Evolutionary conservation across 331 rosid genomes (phyloP), one percentile per base, ranked within the genome.

Genomic region (Malus hybrid): DNA sequence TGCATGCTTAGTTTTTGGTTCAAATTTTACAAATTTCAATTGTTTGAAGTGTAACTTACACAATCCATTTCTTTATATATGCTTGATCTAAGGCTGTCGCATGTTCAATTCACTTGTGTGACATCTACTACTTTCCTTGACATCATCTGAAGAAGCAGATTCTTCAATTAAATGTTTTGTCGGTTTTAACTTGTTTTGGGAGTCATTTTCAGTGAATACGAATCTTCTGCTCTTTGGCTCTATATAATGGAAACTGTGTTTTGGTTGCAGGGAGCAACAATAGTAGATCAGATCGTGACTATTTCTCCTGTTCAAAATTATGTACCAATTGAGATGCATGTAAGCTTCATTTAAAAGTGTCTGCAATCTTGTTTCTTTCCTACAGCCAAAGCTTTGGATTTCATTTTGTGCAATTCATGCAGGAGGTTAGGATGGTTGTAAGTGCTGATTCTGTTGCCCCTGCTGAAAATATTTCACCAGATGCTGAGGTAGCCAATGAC

Each of bases 221-320:
- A 9, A n/a, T 61, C 44, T 61, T 77, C 12, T 61, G 50, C 48
- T 46, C 24, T 32, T 42, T 68, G 67, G 61, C 70, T 71, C 19
- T 36, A 39, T 36, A 29, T 33, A 74, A 18, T 80, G 72, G 80
- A 63, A 58, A 62, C 15, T 64, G 74, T 77, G 50, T 75, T 58
- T 77, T 52, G 81, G 75, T 77, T 78, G 66, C 88, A 91, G 98
- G 98, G 98, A 79, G 98, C 98, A 81, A 93, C 98, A 29, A 91
- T 93, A 70, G 92, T 93, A 29, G 98, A 93, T 74, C 88, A 86
- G 82, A 83, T 93, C 63, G 97, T 93, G 84, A 87, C 77, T 72
- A 89, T 93, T 81, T 79, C 87, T 72, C 88, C 90, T 52, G 92
- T 78, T 53, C 91, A 91, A 81, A 88, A 91, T 84, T 87, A 91